Conservation (phyloP, 208 protist genomes). For the Phytomonas sp. region DNA sequence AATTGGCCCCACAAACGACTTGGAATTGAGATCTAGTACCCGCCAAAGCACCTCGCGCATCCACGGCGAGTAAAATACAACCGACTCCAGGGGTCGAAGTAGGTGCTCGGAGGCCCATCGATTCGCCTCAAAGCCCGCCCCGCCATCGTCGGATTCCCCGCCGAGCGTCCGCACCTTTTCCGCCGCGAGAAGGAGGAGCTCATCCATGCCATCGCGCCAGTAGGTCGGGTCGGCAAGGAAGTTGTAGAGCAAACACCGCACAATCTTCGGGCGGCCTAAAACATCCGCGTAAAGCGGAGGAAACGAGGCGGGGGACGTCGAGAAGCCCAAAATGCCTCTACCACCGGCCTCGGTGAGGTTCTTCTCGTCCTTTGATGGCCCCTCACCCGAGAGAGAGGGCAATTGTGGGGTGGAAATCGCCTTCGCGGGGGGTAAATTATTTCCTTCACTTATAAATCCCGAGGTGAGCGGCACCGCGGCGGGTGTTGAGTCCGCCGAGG, state of each 20-base stretch:
- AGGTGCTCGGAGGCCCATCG: neutral
- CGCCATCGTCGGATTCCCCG: neutral
- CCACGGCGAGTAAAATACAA: neutral
- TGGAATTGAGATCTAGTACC: neutral
- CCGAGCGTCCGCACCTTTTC: neutral
- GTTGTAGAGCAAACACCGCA: conserved; percentile 27
- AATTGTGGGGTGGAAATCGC: neutral
- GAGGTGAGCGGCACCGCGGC: neutral
- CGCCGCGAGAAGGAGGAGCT: conserved; percentile 21
- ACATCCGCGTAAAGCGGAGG: conserved; percentile 20
- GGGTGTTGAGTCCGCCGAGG: neutral
- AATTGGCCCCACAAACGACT: neutral
- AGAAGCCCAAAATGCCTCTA: neutral
- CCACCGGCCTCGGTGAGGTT: neutral
- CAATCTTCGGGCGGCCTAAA: conserved; percentile 27
- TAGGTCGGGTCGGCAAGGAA: conserved; percentile 16
- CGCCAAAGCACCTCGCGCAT: neutral
- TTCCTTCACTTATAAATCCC: neutral
- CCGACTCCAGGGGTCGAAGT: neutral
- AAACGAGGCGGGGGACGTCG: conserved; percentile 7
- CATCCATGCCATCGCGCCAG: conserved; percentile 31
- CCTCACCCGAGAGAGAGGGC: neutral
- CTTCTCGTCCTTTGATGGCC: neutral
- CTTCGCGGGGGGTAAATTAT: neutral
- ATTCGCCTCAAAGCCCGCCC: neutral